phyloP scores from a whole-genome alignment of 148 eudicot genomes.

The Rhododendron griersonianum region DNA sequence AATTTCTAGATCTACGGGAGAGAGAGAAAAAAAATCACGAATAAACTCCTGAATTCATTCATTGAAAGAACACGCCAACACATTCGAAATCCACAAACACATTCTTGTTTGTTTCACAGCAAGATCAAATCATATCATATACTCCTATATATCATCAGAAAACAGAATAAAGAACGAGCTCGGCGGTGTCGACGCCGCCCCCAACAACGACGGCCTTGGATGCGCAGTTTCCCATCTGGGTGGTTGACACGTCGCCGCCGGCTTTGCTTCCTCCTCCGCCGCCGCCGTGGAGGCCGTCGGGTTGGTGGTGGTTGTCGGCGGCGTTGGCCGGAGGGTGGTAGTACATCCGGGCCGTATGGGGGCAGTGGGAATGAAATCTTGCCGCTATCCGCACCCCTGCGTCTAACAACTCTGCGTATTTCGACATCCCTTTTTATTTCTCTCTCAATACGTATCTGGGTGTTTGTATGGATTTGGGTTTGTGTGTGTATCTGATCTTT shows the following conservation, averaged over 20 bases:
- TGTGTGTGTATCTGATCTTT: neutral
- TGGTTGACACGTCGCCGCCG: neutral
- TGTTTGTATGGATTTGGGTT: neutral
- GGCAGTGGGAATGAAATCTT: slow-evolving; percentile 5
- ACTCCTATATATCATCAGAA: neutral
- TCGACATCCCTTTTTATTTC: neutral
- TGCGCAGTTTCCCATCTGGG: neutral
- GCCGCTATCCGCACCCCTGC: neutral
- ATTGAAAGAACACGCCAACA: neutral
- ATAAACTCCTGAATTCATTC: neutral
- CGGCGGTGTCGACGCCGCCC: neutral
- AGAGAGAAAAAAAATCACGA: neutral
- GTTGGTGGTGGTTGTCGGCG: neutral
- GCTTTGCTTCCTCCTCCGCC: neutral
- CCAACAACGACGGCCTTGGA: neutral
- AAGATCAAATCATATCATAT: neutral
- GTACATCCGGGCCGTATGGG: slow-evolving; percentile 1
- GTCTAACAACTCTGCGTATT: neutral
- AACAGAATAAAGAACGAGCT: neutral
- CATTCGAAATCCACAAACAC: neutral
- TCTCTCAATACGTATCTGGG: neutral
- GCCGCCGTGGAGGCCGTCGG: neutral
- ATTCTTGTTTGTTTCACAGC: neutral
- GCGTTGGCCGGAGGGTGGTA: slow-evolving; percentile 1
- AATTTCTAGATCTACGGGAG: neutral